phyloP scores from a whole-genome alignment of 257 asterid genomes.

The Ligustrum vulgare region DNA sequence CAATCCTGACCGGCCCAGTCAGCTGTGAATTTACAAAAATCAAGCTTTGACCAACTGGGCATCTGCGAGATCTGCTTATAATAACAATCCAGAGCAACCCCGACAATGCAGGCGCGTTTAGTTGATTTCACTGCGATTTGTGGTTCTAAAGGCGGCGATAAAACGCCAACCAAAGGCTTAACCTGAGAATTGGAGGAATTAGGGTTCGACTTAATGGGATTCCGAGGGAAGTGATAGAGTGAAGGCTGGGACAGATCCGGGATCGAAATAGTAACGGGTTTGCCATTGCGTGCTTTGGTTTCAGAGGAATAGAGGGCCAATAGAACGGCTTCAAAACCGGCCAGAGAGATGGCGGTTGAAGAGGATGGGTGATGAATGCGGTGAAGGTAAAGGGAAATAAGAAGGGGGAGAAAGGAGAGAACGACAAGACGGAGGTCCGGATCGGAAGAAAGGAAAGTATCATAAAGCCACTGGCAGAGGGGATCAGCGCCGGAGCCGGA shows the following conservation, averaged over 20 bases:
- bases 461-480: slow-evolving; percentile 95
- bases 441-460: slow-evolving; percentile 71
- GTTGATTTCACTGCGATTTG: slow-evolving; percentile 90
- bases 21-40: slow-evolving; percentile 63
- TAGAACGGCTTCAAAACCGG: slow-evolving; percentile 93
- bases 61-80: slow-evolving; percentile 84
- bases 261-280: slow-evolving; percentile 59
- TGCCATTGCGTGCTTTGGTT: slow-evolving; percentile 74
- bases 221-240: slow-evolving; percentile 75
- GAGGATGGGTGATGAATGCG: slow-evolving; percentile 58
- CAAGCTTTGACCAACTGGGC: slow-evolving; percentile 88
- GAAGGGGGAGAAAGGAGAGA: slow-evolving; percentile 67
- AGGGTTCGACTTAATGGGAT: slow-evolving; percentile 42
- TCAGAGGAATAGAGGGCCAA: slow-evolving; percentile 73
- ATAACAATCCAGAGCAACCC: slow-evolving; percentile 81
- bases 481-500: slow-evolving; percentile 80
- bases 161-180: slow-evolving; percentile 48
- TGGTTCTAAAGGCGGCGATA: slow-evolving; percentile 77
- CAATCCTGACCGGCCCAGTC: slow-evolving; percentile 90
- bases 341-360: slow-evolving; percentile 41
- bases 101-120: slow-evolving; percentile 84
- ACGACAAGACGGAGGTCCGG: slow-evolving; percentile 85
- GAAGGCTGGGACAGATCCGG: slow-evolving; percentile 95
- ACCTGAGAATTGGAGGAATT: slow-evolving; percentile 19
- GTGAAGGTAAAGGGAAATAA: slow-evolving; percentile 61